Evolutionary conservation across 108 stramenopile species (phyloP).

Genomic region (Conticribra guillardii): DNA sequence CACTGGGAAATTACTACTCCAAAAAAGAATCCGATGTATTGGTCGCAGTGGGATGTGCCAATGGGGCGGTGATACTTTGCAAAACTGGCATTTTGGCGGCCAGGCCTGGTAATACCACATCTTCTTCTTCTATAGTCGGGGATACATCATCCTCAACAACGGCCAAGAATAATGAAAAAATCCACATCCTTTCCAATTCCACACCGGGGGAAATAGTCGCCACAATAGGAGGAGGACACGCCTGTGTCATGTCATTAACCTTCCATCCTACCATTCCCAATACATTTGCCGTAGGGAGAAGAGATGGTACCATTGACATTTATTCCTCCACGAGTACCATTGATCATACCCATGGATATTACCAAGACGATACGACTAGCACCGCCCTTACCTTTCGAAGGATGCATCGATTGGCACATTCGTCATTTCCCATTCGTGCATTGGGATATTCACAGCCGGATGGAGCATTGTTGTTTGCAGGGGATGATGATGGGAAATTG

Average conservation of each 20-base stretch:
- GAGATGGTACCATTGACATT: constrained; percentile 52
- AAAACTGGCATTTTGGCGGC: constrained; percentile 29
- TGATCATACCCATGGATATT: constrained; percentile 6
- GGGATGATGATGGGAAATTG: constrained; percentile 46
- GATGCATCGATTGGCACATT: constrained; percentile 35
- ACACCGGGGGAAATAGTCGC: constrained; percentile 40
- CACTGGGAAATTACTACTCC: constrained; percentile 39
- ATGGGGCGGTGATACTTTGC: constrained; percentile 37
- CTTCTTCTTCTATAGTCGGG: constrained; percentile 21
- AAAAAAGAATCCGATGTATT: constrained; percentile 28
- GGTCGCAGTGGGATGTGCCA: constrained; percentile 45
- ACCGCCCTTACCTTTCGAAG: constrained; percentile 27
- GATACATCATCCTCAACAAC: constrained; percentile 24
- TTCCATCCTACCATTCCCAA: constrained; percentile 49
- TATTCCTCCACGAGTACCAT: constrained; percentile 36
- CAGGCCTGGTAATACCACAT: constrained; percentile 12
- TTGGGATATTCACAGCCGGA: constrained; percentile 40
- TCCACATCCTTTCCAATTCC: constrained; percentile 14
- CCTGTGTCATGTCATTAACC: constrained; percentile 45
- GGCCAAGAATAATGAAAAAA: neutral
- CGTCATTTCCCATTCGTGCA: constrained; percentile 38
- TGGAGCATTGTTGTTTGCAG: constrained; percentile 41
- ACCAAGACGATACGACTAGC: neutral
- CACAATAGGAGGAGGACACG: constrained; percentile 43
- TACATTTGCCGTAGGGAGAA: constrained; percentile 49